Percentiles rank a stretch among this genome's conserved stretches.
phyloP scores from a whole-genome alignment of 352 stramenopile genomes.

The Globisporangium takayamanum region DNA sequence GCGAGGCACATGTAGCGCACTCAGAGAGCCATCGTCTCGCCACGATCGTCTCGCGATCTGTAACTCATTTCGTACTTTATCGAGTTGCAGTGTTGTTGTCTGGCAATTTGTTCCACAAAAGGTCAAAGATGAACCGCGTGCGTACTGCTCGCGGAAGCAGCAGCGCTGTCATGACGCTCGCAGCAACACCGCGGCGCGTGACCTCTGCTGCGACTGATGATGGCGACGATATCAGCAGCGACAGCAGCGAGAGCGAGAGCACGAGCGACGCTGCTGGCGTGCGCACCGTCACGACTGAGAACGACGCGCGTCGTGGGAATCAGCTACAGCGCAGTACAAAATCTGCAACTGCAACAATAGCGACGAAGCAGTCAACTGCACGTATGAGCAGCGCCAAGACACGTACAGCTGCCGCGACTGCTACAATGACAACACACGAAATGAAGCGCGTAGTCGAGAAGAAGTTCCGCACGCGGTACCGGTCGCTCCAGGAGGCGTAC shows the following conservation, averaged over 20 bases:
- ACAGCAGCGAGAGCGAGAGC: conserved; percentile 7
- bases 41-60: too few relatives aligned
- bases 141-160: background rate
- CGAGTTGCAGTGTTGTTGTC: background rate
- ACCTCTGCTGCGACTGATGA: background rate
- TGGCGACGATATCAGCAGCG: background rate
- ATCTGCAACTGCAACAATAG: background rate
- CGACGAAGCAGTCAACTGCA: background rate
- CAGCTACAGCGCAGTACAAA: background rate
- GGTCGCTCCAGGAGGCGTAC: conserved; percentile 61
- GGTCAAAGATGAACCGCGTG: background rate
- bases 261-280: conserved; percentile 7
- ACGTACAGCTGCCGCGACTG: background rate
- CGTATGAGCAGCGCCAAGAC: background rate
- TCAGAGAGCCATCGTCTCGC: too few relatives aligned
- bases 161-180: background rate
- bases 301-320: conserved; percentile 7
- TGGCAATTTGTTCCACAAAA: background rate
- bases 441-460: conserved; percentile 55
- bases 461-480: conserved; percentile 67
- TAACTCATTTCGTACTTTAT: background rate
- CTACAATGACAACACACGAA: conserved; percentile 16
- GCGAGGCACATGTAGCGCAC: too few relatives aligned
- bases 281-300: conserved; percentile 4
- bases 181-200: background rate